Base-by-base conservation (phyloP, 331 rosid species). In the Erythrophleum ivorense region DNA sequence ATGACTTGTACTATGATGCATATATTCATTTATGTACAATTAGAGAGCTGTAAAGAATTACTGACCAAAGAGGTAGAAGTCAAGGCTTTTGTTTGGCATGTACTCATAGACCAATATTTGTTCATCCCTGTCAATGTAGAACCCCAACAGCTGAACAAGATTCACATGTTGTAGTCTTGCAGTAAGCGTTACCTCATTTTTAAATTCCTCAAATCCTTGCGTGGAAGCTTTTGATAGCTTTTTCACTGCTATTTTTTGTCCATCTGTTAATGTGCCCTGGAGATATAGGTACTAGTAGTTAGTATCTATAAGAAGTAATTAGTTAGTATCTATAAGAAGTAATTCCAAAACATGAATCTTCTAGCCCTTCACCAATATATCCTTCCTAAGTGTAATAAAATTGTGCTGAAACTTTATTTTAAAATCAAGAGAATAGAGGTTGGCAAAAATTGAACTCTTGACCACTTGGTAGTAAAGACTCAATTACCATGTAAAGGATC, bases 61-160 rank as follows among this genome's bases (percentile, higher is more conserved):
- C 50, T 48, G 0, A 86, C 86, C 84, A 14, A 86, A 86, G 24
- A 86, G 89, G 67, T 79, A 76, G 82, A 14, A 67, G 73, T 86
- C 86, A 53, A 86, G 83, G 82, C 83, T 80, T 72, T 80, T 80
- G 73, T 72, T 80, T 72, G 65, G 66, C 83, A 80, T 80, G 78
- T 80, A 86, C 74, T 87, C 84, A 3, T 87, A 82, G 19, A 85
- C 48, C 79, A 88, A 43, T 80, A 85, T 82, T 54, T 85, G 78
- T 48, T 88, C 85, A 21, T 82, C 80, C 15, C 66, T 78, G 24
- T 73, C 79, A 63, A 68, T 80, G 76, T 72, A 88, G 69, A 71
- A 88, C 68, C 91, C 89, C 80, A 86, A 18, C n/a, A 88, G 79
- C 74, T 75, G 52, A 33, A 81, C 89, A 58, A 83, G 91, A 76